Evolutionary conservation across 331 rosid genomes (phyloP), one percentile per base, ranked within the genome.

Genomic region (Rhamnella rubrinervis): DNA sequence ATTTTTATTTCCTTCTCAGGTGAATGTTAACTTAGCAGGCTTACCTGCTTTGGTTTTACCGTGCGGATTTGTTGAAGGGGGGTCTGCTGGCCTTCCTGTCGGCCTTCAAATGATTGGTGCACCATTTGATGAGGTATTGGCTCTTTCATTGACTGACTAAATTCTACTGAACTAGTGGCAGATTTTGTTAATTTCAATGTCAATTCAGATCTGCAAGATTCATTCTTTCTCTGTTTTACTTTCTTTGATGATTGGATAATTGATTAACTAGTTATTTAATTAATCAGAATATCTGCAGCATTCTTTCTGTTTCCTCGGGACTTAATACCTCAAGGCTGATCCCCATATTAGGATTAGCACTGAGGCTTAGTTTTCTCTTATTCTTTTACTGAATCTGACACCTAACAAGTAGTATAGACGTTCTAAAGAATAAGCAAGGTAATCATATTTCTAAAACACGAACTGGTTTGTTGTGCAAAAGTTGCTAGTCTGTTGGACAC

Each of bases 81-180:
- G 96, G 6, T 51, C 86, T 18, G 77, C 87, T 21, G 92, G 93
- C 69, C 98, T 95, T 71, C 98, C 98, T 6, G 92, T 95, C 39
- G 98, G 98, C 75, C 85, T 95, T 71, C 98, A 95, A 85, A 85
- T 95, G 93, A 86, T 95, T 52, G 95, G 97, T 56, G 89, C 95
- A 14, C 96, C 97, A 60, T 95, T 91, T 79, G 78, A 82, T 23
- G 98, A 95, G 98, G 98, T 93, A 84, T 56, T 35, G 77, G 55
- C 61, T 18, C 20, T 44, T 41, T 52, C 50, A 20, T 41, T 3
- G 21, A 51, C 52, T 51, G 20, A 13, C 21, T 20, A 2, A 19
- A 17, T 50, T 40, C 50, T 55, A 14, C n/a, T 51, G n/a, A 2
- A 11, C 49, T 10, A 44, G 6, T 16, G 1, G 49, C 59, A 16